Percentiles rank a stretch among this genome's conserved stretches.
Evolutionary conservation across 257 asterid species (phyloP).

Genomic region (Nemophila menziesii): DNA sequence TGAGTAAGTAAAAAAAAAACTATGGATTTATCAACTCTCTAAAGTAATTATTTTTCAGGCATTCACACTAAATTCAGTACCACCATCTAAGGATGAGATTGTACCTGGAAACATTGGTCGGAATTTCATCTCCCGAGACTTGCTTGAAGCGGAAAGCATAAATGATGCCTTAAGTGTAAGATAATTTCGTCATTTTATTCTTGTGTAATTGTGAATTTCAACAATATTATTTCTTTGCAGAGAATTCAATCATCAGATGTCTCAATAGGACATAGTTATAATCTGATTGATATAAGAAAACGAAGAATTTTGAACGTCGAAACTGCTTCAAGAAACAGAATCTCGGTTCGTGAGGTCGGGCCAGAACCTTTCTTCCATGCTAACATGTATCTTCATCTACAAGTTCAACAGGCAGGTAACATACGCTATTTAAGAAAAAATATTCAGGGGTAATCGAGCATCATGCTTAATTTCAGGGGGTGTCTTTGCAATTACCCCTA

Average conservation of each 20-base stretch:
- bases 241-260: constrained; percentile 53
- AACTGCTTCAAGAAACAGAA: constrained; percentile 73
- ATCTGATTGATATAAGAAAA: constrained; percentile 44
- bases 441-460: too few species aligned
- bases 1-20: too few species aligned
- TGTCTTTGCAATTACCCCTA: too few species aligned
- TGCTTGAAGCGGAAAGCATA: constrained; percentile 61
- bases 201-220: not conserved
- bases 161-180: constrained; percentile 66
- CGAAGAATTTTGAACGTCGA: constrained; percentile 74
- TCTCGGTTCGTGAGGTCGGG: constrained; percentile 48
- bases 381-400: constrained; percentile 76
- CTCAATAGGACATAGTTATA: constrained; percentile 78
- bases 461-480: too few species aligned
- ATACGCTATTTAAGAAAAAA: not conserved
- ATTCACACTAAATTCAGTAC: constrained; percentile 76
- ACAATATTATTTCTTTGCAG: constrained; percentile 23
- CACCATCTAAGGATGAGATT: constrained; percentile 58
- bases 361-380: constrained; percentile 75
- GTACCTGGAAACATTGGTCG: constrained; percentile 66
- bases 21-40: too few species aligned
- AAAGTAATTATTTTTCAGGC: constrained; percentile 32
- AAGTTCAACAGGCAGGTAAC: constrained; percentile 59
- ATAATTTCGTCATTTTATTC: not conserved
- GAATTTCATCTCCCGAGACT: constrained; percentile 69